Evolutionary conservation across 2,329 filamentous ascomycete species (phyloP).

Genomic region (Daldinia eschscholtzii): DNA sequence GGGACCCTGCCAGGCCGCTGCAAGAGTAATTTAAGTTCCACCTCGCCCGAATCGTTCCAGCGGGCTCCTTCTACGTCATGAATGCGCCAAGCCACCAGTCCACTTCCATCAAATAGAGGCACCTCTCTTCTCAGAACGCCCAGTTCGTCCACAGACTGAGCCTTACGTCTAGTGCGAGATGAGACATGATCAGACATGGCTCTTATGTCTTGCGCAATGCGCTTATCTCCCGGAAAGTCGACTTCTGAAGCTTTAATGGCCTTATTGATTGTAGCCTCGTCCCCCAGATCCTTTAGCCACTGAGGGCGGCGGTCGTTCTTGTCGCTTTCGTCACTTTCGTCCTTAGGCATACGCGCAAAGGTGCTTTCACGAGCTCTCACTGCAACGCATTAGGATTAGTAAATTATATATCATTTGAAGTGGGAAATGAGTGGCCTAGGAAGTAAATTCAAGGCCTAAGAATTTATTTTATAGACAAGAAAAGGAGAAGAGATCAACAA

Average conservation of each 20-base stretch:
- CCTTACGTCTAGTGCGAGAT: not conserved
- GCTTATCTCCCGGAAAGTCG: not conserved
- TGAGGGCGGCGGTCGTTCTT: not conserved
- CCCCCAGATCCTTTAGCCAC: not conserved
- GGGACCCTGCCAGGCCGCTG: accelerated
- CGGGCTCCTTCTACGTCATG: not conserved
- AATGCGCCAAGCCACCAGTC: not conserved
- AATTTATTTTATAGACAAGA: not conserved
- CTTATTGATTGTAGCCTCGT: not conserved
- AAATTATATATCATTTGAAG: not conserved
- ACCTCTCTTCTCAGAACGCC: not conserved
- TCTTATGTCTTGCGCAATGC: not conserved
- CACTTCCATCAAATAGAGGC: not conserved
- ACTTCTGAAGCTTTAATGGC: not conserved
- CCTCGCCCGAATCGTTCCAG: not conserved
- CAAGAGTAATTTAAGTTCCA: not conserved
- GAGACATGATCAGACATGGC: not conserved
- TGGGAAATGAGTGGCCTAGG: not conserved
- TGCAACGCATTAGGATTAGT: not conserved
- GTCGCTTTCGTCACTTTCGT: not conserved
- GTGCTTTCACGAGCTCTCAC: not conserved
- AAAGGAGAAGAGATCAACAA: not conserved
- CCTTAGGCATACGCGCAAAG: not conserved
- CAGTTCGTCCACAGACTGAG: not conserved
- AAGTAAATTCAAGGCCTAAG: not conserved